phyloP scores from a whole-genome alignment of 441 rosid genomes.

The Eutrema salsugineum region DNA sequence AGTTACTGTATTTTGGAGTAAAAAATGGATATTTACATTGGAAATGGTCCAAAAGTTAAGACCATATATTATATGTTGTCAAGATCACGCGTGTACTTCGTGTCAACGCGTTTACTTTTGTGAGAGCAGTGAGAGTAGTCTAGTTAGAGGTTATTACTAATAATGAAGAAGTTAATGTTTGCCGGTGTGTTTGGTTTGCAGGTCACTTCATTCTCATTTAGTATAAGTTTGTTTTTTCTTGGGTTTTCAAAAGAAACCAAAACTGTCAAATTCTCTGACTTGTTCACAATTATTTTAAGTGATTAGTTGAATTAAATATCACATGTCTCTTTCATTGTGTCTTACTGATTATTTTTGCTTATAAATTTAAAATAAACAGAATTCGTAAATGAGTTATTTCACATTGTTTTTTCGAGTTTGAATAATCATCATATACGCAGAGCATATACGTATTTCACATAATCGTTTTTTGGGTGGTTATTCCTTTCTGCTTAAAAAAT shows the following conservation, averaged over 20 bases:
- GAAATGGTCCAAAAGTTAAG: not conserved
- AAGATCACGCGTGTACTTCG: slow-evolving; percentile 11
- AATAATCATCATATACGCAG: too few relatives aligned
- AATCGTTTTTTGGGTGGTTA: too few relatives aligned
- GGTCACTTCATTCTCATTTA: slow-evolving; percentile 5
- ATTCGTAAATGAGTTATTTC: too few relatives aligned
- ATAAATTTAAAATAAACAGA: too few relatives aligned
- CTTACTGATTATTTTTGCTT: not conserved
- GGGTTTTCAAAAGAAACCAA: not conserved
- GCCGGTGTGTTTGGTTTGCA: slow-evolving; percentile 3
- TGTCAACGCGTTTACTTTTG: not conserved
- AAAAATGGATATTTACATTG: too few relatives aligned
- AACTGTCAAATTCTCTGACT: not conserved
- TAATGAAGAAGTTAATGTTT: slow-evolving; percentile 20
- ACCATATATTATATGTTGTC: not conserved
- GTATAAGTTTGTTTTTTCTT: slow-evolving; percentile 15
- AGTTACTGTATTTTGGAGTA: too few relatives aligned
- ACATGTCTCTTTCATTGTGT: not conserved
- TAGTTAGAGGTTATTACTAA: not conserved
- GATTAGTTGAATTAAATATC: not conserved
- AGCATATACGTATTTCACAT: too few relatives aligned
- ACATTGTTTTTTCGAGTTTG: too few relatives aligned
- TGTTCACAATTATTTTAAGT: not conserved
- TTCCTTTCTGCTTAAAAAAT: too few relatives aligned
- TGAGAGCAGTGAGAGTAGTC: not conserved